A percentile compares a stretch with the other conserved stretches of the same genome.
Conservation (phyloP, 2,329 filamentous ascomycete species). For the Akanthomyces uredinophilus region DNA sequence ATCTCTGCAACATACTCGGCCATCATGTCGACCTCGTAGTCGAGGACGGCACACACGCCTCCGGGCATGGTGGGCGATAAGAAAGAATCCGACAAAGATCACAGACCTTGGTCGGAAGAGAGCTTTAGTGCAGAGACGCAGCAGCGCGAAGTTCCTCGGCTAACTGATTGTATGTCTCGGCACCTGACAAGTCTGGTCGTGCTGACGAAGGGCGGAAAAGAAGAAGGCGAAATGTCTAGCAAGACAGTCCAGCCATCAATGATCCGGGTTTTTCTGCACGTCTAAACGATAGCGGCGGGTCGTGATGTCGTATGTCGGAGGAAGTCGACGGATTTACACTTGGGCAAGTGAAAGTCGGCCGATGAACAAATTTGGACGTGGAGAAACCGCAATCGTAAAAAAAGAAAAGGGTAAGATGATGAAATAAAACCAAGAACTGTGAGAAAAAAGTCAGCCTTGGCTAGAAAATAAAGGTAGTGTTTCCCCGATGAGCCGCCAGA, state of each 20-base stretch:
- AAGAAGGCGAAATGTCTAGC: constrained; percentile 19
- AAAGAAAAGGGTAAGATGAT: background rate
- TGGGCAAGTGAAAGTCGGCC: background rate
- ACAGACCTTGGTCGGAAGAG: constrained; percentile 33
- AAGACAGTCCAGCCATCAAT: constrained; percentile 30
- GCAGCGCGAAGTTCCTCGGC: constrained; percentile 8
- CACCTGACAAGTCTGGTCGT: constrained; percentile 1
- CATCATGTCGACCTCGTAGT: constrained; percentile 97
- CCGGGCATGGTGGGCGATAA: constrained; percentile 56
- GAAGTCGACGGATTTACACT: background rate
- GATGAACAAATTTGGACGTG: background rate
- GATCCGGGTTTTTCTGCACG: background rate
- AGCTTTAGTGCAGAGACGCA: constrained; percentile 18
- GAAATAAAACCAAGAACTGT: constrained; percentile 4
- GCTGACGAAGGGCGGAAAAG: background rate
- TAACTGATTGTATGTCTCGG: constrained; percentile 3
- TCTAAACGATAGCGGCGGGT: background rate
- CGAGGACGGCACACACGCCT: constrained; percentile 87
- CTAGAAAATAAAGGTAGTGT: background rate
- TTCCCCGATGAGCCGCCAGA: background rate
- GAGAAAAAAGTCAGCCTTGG: background rate
- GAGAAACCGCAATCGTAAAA: constrained; percentile 1
- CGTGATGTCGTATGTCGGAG: background rate
- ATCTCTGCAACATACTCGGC: constrained; percentile 91
- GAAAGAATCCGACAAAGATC: constrained; percentile 36